Evolutionary conservation across 257 asterid species (phyloP), one percentile per base, ranked within the genome.

Genomic region (Jacaranda copaia): DNA sequence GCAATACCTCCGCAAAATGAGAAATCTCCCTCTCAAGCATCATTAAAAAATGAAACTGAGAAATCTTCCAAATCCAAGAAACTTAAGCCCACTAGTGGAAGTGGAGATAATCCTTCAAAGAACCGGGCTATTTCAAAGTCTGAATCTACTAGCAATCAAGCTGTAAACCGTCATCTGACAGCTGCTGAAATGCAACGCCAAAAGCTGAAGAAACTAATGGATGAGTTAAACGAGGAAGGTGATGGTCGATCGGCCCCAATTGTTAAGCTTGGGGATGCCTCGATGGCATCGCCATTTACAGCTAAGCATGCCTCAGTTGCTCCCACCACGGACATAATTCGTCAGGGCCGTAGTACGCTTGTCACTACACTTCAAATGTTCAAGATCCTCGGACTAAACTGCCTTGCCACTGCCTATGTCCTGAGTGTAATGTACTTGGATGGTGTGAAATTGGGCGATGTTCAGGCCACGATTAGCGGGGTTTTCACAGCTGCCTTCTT

Each of bases 291-390:
- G 1, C 97, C 99, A 46, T 95, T 95, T 70, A 91, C 99, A 5
- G 99, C 99, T 32, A 95, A 95, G 82, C 98, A 95, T 36, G 99
- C 99, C 45, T 95, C 99, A 5, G 97, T 95, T 40, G 91, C 89
- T 72, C 99, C 99, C 18, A 93, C 98, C 51, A 91, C 92, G 0
- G 99, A 95, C 76, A 79, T 93, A 51, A 95, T 95, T 65, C 98
- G 99, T 38, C 99, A 95, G 86, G 99, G 99, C 51, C 94, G 99
- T 15, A 95, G 99, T 68, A 91, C 99, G 45, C 92, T 95, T 2
- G 99, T 95, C 40, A 95, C 99, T 19, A 95, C 99, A 20, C 99
- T 95, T 68, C 99, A 95, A 80, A 95, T 95, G 99, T 95, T 95
- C 89, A 95, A 95, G 88, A 95, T 95, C 7, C 97, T 95, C 4